Base-by-base conservation (phyloP, 1,284 basidiomycete species). In the Fistulina hepatica region DNA sequence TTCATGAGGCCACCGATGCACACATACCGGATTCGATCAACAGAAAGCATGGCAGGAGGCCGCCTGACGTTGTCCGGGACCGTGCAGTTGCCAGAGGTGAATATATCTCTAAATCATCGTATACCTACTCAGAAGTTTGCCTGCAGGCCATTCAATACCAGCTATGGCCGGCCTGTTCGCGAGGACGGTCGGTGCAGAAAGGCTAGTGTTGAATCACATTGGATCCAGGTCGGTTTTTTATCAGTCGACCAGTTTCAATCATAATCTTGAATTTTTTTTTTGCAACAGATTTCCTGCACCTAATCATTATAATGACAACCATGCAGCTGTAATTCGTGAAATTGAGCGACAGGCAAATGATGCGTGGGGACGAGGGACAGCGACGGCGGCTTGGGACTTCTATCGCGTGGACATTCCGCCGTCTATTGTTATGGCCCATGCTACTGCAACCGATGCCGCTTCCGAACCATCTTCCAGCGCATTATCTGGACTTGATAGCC, bases 101-200 rank as follows among this genome's bases (percentile, higher is more conserved):
- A n/a, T n/a, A n/a, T n/a, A n/a, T n/a, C n/a, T n/a, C n/a, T n/a
- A n/a, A n/a, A n/a, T n/a, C n/a, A n/a, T n/a, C n/a, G n/a, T n/a
- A n/a, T n/a, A n/a, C n/a, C n/a, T n/a, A n/a, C n/a, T n/a, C n/a
- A n/a, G n/a, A n/a, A n/a, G n/a, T n/a, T n/a, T n/a, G n/a, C n/a
- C n/a, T n/a, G n/a, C n/a, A 5, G 90, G 89, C 0, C 91, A 94
- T 57, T 91, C 88, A 15, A 82, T 82, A 1, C 82, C 89, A 1
- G 65, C 63, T 17, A 84, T 86, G 69, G 91, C 88, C 2, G 91
- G 89, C 8, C 63, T 57, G 22, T 92, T 92, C 54, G 89, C 89
- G 2, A 70, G 66, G 35, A 52, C 49, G 1, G 69, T 88, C 37
- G 63, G 67, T 5, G 85, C 88, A 11, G 61, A 73, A 45, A 59